Evolutionary conservation across 257 asterid genomes (phyloP).

Genomic region (Oldenlandia corymbosa): DNA sequence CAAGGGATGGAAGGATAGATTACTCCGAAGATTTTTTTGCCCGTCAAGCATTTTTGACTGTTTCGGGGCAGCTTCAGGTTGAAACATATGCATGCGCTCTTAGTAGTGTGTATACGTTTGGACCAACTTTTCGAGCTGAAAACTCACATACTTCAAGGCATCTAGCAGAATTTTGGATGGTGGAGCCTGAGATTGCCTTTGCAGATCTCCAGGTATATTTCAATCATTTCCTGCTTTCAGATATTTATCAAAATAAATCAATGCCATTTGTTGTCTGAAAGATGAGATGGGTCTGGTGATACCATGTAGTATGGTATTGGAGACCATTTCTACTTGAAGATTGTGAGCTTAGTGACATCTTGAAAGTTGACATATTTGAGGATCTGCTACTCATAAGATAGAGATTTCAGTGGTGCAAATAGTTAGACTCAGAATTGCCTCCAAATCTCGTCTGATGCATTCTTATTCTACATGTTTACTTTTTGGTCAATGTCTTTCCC

Average conservation of each 20-base stretch:
- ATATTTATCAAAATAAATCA: too few relatives aligned
- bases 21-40: slow-evolving; percentile 78
- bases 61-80: slow-evolving; percentile 95
- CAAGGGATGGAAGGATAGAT: slow-evolving; percentile 79
- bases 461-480: too few relatives aligned
- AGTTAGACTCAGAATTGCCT: not conserved
- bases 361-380: not conserved
- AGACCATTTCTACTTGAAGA: not conserved
- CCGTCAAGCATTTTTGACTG: slow-evolving; percentile 91
- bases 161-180: slow-evolving; percentile 99
- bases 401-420: not conserved
- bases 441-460: not conserved
- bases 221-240: not conserved
- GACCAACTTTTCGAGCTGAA: slow-evolving; percentile 96
- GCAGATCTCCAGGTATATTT: slow-evolving; percentile 92
- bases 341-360: not conserved
- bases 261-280: not conserved
- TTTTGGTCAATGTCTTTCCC: not conserved
- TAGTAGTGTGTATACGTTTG: slow-evolving; percentile 88
- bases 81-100: slow-evolving; percentile 94
- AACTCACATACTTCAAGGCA: slow-evolving; percentile 90
- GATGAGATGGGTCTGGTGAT: not conserved
- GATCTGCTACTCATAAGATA: not conserved
- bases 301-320: not conserved
- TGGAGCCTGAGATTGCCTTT: slow-evolving; percentile 95